These are phyloP conservation scores for Quercus ilex DNA, from an alignment of 306 rosid genomes.

Conservation along the genomic window DNA sequence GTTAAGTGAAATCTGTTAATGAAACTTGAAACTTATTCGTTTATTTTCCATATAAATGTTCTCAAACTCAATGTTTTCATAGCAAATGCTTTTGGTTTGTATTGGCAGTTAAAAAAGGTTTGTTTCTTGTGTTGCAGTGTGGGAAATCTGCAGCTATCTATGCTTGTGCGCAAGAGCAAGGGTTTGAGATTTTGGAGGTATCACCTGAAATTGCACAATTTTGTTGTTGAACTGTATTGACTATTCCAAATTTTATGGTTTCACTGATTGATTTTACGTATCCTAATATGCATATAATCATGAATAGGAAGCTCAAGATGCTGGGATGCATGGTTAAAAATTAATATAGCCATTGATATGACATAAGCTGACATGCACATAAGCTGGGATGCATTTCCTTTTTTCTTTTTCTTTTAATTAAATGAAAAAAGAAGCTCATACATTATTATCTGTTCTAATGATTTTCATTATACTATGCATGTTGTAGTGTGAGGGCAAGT, in stretches of 20 bases:
- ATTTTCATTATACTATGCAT: too few species aligned
- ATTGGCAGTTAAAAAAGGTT: conserved; percentile 25
- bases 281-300: neutral
- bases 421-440: too few species aligned
- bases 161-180: conserved; percentile 92
- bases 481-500: too few species aligned
- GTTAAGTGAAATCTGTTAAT: neutral
- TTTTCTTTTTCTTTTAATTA: too few species aligned
- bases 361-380: too few species aligned
- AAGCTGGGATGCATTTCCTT: too few species aligned
- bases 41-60: neutral
- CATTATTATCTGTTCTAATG: too few species aligned
- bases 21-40: neutral
- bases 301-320: neutral
- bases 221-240: conserved; percentile 14
- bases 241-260: neutral
- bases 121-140: conserved; percentile 59
- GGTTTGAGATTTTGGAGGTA: conserved; percentile 87
- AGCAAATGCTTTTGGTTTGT: conserved; percentile 12
- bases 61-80: neutral
- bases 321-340: neutral
- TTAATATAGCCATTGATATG: neutral
- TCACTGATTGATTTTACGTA: conserved; percentile 10
- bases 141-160: conserved; percentile 95
- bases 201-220: neutral